A percentile compares a stretch with the other conserved stretches of the same genome.
phyloP scores from a whole-genome alignment of 352 stramenopile species.

The Phytophthora macrochlamydospora region DNA sequence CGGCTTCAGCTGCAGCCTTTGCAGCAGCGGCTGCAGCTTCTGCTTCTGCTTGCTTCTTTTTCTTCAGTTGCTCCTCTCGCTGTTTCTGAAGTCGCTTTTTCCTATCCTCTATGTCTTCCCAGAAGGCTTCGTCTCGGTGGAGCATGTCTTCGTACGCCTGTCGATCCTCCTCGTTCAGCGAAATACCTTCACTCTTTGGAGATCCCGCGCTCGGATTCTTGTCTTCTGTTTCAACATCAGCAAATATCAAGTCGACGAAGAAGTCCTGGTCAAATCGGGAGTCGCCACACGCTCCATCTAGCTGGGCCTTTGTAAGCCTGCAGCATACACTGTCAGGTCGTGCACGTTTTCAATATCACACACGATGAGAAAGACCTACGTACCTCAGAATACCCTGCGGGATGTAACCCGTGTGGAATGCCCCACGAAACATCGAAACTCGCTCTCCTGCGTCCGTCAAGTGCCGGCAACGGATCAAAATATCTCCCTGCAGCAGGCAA shows the following conservation, averaged over 20 bases:
- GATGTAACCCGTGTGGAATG: conserved; percentile 99
- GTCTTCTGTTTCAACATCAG: conserved; percentile 87
- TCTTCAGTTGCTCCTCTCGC: conserved; percentile 72
- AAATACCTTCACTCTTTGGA: conserved; percentile 72
- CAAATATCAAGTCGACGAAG: conserved; percentile 97
- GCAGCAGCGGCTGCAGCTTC: conserved; percentile 44
- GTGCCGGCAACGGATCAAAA: conserved; percentile 96
- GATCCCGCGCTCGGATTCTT: conserved; percentile 25
- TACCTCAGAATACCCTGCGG: conserved; percentile 93
- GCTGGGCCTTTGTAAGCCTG: conserved; percentile 95
- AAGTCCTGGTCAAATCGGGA: conserved; percentile 95
- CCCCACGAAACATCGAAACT: conserved; percentile 97
- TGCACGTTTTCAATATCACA: neutral
- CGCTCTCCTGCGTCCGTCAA: conserved; percentile 89
- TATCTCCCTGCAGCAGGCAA: conserved; percentile 96
- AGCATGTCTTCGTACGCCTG: conserved; percentile 90
- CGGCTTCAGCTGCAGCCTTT: conserved; percentile 37
- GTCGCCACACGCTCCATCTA: conserved; percentile 95
- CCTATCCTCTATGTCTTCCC: conserved; percentile 82
- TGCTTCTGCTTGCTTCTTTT: conserved; percentile 68
- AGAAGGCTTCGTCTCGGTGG: conserved; percentile 86
- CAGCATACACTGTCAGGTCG: neutral
- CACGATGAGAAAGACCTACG: neutral
- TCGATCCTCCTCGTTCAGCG: conserved; percentile 79
- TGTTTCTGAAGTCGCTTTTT: conserved; percentile 76